Conservation (phyloP, 345 rosid species). For the Sisymbrium irio region DNA sequence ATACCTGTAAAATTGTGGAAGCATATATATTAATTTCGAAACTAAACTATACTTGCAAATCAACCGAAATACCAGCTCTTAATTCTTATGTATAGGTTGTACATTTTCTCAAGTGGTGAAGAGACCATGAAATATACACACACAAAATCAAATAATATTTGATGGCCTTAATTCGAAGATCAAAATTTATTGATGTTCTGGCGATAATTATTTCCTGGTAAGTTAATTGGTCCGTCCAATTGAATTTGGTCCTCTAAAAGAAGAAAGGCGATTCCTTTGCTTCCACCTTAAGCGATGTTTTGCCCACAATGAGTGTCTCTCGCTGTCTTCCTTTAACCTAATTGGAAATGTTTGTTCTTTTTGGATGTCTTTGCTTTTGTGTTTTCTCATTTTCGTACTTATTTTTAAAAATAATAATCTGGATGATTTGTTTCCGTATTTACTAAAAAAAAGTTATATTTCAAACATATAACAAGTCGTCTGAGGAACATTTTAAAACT, state of each 20-base stretch:
- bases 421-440: background rate
- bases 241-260: slow-evolving; percentile 42
- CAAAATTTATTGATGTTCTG: background rate
- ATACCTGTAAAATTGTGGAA: background rate
- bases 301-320: slow-evolving; percentile 39
- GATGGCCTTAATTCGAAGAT: background rate
- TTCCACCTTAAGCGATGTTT: slow-evolving; percentile 67
- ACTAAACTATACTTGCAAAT: background rate
- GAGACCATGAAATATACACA: background rate
- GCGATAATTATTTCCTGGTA: slow-evolving; percentile 9
- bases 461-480: background rate
- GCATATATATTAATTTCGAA: background rate
- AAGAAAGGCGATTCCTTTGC: slow-evolving; percentile 47
- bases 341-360: slow-evolving; percentile 34
- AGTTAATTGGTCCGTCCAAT: slow-evolving; percentile 40
- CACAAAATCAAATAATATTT: background rate
- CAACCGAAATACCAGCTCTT: background rate
- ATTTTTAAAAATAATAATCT: background rate
- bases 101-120: background rate
- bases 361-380: slow-evolving; percentile 22
- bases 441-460: background rate
- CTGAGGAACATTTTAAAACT: background rate
- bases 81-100: background rate
- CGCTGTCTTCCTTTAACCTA: slow-evolving; percentile 43
- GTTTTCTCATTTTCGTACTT: background rate